Conservation (phyloP, 1,284 basidiomycete species). For the Ustilago crameri region DNA sequence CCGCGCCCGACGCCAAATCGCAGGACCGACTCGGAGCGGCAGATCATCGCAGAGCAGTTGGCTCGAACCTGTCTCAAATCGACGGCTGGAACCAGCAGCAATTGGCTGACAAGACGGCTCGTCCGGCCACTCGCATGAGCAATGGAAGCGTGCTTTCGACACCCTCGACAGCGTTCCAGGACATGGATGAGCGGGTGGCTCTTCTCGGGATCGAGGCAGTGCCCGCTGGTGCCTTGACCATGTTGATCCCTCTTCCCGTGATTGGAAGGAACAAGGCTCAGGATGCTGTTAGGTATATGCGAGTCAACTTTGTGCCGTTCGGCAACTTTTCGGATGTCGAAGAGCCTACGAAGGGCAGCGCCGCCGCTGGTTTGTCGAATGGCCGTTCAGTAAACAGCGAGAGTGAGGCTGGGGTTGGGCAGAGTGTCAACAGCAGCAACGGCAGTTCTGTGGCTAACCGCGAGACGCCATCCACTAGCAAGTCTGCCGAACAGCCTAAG, state of each 20-base stretch:
- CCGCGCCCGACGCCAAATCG: background rate
- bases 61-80: slow-evolving; percentile 23
- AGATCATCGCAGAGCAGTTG: slow-evolving; percentile 20
- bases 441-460: slow-evolving; percentile 11
- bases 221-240: slow-evolving; percentile 49
- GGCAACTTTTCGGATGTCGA: slow-evolving; percentile 14
- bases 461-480: slow-evolving; percentile 5
- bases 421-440: slow-evolving; percentile 27
- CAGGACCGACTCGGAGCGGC: background rate
- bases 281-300: slow-evolving; percentile 44
- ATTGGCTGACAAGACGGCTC: slow-evolving; percentile 10
- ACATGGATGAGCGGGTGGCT: slow-evolving; percentile 32
- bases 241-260: slow-evolving; percentile 59
- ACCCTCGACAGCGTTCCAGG: slow-evolving; percentile 8
- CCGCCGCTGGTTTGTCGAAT: background rate
- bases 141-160: slow-evolving; percentile 4
- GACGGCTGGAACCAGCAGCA: slow-evolving; percentile 36
- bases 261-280: slow-evolving; percentile 16
- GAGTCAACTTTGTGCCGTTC: slow-evolving; percentile 54
- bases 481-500: slow-evolving; percentile 19
- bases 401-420: slow-evolving; percentile 12
- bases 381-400: slow-evolving; percentile 12
- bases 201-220: slow-evolving; percentile 51
- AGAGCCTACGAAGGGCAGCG: background rate
- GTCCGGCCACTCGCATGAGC: background rate